Conservation (phyloP, 1,139 yeast genomes). For the Martiniozyma asiatica region DNA sequence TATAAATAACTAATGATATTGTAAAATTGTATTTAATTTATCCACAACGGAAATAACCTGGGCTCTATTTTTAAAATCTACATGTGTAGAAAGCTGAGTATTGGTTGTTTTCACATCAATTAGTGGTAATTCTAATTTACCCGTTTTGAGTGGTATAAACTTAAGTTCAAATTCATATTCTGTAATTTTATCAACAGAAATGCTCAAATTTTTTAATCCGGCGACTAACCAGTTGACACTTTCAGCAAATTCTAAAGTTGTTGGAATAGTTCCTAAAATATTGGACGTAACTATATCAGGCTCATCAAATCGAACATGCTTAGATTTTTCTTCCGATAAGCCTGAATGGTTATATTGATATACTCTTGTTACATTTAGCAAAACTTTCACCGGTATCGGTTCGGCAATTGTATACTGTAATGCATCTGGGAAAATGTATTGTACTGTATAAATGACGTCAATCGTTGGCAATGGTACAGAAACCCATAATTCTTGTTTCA, state of each 20-base stretch:
- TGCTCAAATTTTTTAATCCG: conserved; percentile 44
- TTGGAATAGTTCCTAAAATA: background rate
- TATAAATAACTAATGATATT: too few relatives aligned
- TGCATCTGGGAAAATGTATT: conserved; percentile 29
- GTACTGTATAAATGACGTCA: conserved; percentile 38
- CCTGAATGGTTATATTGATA: too few relatives aligned
- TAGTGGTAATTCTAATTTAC: conserved; percentile 62
- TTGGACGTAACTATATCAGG: background rate
- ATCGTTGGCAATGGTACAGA: conserved; percentile 42
- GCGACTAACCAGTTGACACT: conserved; percentile 52
- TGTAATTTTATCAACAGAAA: conserved; percentile 20
- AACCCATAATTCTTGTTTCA: conserved; percentile 26
- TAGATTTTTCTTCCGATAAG: conserved; percentile 13
- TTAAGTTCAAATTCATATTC: conserved; percentile 28
- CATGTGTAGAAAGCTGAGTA: conserved; percentile 47
- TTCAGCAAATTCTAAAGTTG: conserved; percentile 24
- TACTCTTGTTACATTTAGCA: conserved; percentile 9
- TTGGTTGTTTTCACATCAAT: too few relatives aligned
- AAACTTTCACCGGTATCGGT: conserved; percentile 36
- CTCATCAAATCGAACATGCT: conserved; percentile 21
- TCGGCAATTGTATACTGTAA: conserved; percentile 50
- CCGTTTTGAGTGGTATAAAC: conserved; percentile 65
- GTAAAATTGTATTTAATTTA: conserved; percentile 47
- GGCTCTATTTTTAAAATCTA: conserved; percentile 54
- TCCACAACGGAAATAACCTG: conserved; percentile 68